Evolutionary conservation across 2,329 filamentous ascomycete species (phyloP), one percentile per base, ranked within the genome.

Genomic region (Cucurbitaria berberidis): DNA sequence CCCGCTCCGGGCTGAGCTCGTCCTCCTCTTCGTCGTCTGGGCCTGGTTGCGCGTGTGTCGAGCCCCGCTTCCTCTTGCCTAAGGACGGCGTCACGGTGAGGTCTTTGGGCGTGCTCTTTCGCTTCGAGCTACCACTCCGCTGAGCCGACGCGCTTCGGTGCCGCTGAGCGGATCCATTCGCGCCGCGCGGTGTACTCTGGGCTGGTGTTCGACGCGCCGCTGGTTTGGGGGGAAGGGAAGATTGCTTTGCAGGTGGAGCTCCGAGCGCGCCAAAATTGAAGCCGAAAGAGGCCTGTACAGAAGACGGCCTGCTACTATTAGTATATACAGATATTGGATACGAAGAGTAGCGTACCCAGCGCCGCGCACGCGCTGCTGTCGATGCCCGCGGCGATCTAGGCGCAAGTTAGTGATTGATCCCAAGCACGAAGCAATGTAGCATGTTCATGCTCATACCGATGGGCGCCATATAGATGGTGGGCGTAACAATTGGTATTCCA

Each of bases 351-450:
- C 80, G 67, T 80, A 84, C 81, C 78, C 82, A 68, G 82, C 81
- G 69, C 82, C 82, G 66, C 82, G 82, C 72, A 82, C 79, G 72
- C 82, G 82, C 80, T 83, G 82, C 67, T 80, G 79, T 66, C 78
- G 78, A 66, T 81, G 80, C 74, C 84, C 81, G 66, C 81, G 77
- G 70, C 81, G 80, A 69, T 78, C 80, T 81, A 58, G 13, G 6
- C 5, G 36, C 15, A 4, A 30, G 39, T 66, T 32, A 67, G 52
- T n/a, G 27, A 9, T 13, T 3, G 10, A 10, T 26, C 5, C 13
- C 26, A 4, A 21, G 34, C 10, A 5, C 4, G 43, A 26, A 40
- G 39, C n/a, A n/a, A 16, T 29, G n/a, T 7, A 18, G 5, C 0
- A 21, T 16, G 19, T 8, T 19, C 61, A 21, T 16, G 19, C 6